phyloP scores from a whole-genome alignment of 257 asterid genomes.

The Parsonsia alboflavescens region DNA sequence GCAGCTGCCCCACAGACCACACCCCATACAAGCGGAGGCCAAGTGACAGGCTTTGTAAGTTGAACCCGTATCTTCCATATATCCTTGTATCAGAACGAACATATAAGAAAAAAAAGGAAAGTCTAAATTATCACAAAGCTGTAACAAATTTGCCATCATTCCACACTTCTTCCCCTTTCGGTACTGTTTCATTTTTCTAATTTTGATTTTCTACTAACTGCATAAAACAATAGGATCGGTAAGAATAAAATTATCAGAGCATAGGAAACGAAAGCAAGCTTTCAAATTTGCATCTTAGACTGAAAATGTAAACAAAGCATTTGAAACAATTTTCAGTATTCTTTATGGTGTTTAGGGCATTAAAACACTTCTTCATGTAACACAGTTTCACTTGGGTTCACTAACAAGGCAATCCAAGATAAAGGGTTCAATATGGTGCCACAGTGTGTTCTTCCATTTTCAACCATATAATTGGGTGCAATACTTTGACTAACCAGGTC shows the following conservation, averaged over 20 bases:
- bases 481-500: background rate
- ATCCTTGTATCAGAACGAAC: slow-evolving; percentile 36
- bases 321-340: background rate
- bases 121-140: background rate
- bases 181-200: background rate
- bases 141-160: background rate
- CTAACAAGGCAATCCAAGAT: background rate
- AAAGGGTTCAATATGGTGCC: background rate
- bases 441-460: background rate
- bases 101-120: background rate
- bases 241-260: background rate
- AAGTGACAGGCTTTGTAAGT: slow-evolving; percentile 90
- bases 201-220: background rate
- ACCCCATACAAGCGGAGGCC: slow-evolving; percentile 99
- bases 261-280: background rate
- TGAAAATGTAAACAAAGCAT: background rate
- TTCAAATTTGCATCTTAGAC: background rate
- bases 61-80: slow-evolving; percentile 92
- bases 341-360: background rate
- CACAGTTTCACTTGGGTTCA: background rate
- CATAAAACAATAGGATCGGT: background rate
- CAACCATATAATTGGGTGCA: background rate
- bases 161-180: background rate
- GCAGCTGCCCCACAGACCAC: slow-evolving; percentile 99
- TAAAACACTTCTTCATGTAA: background rate